Percentiles rank a stretch among this genome's conserved stretches.
phyloP scores from a whole-genome alignment of 2,329 filamentous ascomycete genomes.

The Diaporthe vexans region DNA sequence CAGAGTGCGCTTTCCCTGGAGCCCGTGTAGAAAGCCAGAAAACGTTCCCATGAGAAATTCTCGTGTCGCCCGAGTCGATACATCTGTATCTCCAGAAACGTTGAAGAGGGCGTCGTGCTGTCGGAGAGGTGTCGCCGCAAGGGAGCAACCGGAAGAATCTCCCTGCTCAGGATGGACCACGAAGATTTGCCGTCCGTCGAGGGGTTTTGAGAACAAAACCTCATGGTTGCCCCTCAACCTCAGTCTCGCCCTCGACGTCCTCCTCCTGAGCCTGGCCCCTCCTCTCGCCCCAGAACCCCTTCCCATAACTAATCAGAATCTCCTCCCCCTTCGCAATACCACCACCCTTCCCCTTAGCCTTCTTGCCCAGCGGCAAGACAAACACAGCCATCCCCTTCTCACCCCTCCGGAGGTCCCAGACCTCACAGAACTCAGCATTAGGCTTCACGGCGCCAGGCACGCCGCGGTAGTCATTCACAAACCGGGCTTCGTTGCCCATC shows the following conservation, averaged over 20 bases:
- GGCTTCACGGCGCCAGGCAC: constrained; percentile 59
- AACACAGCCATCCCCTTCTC: constrained; percentile 72
- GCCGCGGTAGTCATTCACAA: constrained; percentile 77
- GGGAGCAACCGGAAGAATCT: background rate
- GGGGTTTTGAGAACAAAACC: background rate
- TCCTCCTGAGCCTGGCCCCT: constrained; percentile 50
- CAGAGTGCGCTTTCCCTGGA: background rate
- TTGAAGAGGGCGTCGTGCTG: background rate
- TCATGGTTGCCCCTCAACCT: background rate
- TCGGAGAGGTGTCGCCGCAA: background rate
- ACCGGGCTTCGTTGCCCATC: constrained; percentile 74
- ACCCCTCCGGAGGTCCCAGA: constrained; percentile 66
- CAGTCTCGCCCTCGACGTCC: background rate
- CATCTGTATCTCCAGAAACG: background rate
- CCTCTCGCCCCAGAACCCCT: constrained; percentile 73
- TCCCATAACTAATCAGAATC: constrained; percentile 76
- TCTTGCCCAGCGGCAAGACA: constrained; percentile 60
- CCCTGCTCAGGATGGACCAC: background rate
- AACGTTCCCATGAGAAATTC: background rate
- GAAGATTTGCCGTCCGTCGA: background rate
- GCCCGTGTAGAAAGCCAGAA: no score
- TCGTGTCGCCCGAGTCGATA: background rate
- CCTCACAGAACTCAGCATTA: constrained; percentile 72
- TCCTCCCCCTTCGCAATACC: constrained; percentile 71
- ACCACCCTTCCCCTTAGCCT: constrained; percentile 44